Percentiles rank a stretch among this genome's conserved stretches.
These are phyloP conservation scores for Ophiostoma quercus DNA, from an alignment of 2,329 filamentous ascomycete genomes.

Conservation along the genomic window DNA sequence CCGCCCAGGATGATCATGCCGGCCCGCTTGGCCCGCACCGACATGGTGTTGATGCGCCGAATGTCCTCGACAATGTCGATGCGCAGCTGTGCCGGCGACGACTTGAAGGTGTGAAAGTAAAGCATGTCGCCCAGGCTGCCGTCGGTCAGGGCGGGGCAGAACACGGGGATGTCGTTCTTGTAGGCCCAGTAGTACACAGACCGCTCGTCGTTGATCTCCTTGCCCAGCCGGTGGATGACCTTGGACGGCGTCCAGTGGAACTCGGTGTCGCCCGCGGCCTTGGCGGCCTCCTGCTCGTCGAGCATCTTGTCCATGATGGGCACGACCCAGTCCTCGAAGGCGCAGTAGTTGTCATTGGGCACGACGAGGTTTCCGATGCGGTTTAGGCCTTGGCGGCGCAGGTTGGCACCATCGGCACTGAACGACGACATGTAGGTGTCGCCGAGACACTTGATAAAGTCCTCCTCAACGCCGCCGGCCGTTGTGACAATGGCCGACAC, in stretches of 20 bases:
- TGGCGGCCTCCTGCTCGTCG: conserved; percentile 75
- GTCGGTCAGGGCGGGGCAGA: conserved; percentile 93
- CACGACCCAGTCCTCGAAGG: conserved; percentile 95
- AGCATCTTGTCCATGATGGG: conserved; percentile 94
- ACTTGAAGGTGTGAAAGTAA: conserved; percentile 95
- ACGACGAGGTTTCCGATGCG: conserved; percentile 94
- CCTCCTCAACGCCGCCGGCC: conserved; percentile 91
- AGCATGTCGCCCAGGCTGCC: conserved; percentile 96
- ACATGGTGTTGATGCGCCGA: conserved; percentile 83
- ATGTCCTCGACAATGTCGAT: conserved; percentile 95
- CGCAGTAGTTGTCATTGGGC: conserved; percentile 94
- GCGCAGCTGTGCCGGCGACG: conserved; percentile 72
- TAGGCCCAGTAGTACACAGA: conserved; percentile 97
- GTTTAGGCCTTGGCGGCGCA: conserved; percentile 84
- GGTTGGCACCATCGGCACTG: conserved; percentile 64
- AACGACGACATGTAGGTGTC: conserved; percentile 92
- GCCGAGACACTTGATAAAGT: conserved; percentile 96
- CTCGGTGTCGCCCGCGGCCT: conserved; percentile 47
- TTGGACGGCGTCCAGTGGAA: conserved; percentile 92
- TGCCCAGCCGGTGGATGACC: conserved; percentile 81
- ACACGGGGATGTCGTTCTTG: conserved; percentile 94
- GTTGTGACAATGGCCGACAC: conserved; percentile 92
- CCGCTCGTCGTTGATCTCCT: conserved; percentile 87
- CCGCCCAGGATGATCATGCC: conserved; percentile 96
- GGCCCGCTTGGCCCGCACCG: conserved; percentile 77